Evolutionary conservation across 495 filamentous ascomycete species (phyloP).

Genomic region (Penicillium bialowiezense): DNA sequence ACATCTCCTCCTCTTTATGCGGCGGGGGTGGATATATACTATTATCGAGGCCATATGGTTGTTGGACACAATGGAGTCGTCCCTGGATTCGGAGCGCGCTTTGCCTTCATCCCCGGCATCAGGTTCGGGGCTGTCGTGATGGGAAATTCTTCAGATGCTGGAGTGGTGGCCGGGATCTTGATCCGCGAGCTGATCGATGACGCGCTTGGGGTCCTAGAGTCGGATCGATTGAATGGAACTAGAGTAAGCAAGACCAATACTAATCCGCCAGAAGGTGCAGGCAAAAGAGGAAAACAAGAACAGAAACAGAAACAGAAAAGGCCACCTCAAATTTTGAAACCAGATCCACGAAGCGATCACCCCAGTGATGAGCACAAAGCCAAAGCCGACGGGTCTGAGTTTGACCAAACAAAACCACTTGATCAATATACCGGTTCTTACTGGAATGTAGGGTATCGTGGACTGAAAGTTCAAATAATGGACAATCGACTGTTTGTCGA

Average conservation of each 20-base stretch:
- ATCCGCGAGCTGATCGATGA: slow-evolving; percentile 11
- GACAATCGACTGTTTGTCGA: slow-evolving; percentile 31
- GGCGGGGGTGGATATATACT: slow-evolving; percentile 18
- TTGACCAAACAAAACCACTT: slow-evolving; percentile 9
- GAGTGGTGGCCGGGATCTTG: slow-evolving; percentile 2
- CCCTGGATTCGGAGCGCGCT: slow-evolving; percentile 12
- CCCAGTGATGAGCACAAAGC: no score
- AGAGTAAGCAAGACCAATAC: background rate
- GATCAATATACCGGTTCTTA: slow-evolving; percentile 9
- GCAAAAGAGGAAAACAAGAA: background rate
- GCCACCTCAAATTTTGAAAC: background rate
- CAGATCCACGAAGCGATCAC: no score
- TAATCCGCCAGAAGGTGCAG: background rate
- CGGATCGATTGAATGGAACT: background rate
- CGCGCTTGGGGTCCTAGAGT: slow-evolving; percentile 2
- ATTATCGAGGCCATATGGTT: slow-evolving; percentile 18
- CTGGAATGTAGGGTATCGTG: slow-evolving; percentile 19
- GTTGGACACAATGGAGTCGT: slow-evolving; percentile 15
- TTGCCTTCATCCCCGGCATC: slow-evolving; percentile 17
- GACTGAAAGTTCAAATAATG: slow-evolving; percentile 12
- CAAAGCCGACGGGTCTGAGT: no score
- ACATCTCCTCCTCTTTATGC: slow-evolving; percentile 18
- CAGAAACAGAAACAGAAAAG: no score
- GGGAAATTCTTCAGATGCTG: slow-evolving; percentile 12
- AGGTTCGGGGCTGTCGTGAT: slow-evolving; percentile 16